Base-by-base conservation (phyloP, 2,329 filamentous ascomycete species). In the Cordyceps farinosa region DNA sequence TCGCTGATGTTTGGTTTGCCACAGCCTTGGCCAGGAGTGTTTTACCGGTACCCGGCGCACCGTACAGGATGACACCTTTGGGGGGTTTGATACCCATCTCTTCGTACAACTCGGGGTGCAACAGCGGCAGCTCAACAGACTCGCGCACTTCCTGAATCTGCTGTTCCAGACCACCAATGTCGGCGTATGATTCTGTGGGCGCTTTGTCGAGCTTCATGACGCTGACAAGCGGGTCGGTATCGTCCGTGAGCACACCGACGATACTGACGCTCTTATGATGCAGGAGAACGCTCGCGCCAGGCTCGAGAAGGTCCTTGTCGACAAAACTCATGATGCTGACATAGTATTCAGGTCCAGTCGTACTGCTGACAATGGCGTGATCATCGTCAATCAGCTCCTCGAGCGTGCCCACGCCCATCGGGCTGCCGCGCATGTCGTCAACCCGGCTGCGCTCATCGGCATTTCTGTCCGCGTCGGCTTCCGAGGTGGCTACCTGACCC, bases 281-380 rank as follows among this genome's bases (percentile, higher is more conserved):
- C 64, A 99, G 82, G 55, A 99, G 82, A 55, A 99, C 95, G 71
- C 92, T 97, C 22, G 95, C 92, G 65, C 96, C 96, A 1, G 95
- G 95, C 78, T 99, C 95, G 50, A 99, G 84, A 4, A 99, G 86
- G 73, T 99, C 95, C 79, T 99, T 99, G 83, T 99, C 95, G 68
- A 99, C 95, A 72, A 99, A 99, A 62, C 94, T 97, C 95, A 98
- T 98, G 84, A 99, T 99, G 70, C 93, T 97, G 69, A 99, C 95
- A 76, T 98, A 99, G 84, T 97, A 99, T 77, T 99, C 95, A 1
- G 95, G 95, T 0, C 95, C 95, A 7, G 95, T 98, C 0, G 95
- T 96, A 76, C 92, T 97, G 22, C 93, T 97, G 42, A 99, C 95
- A 73, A 99, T 99, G 66, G 95, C 95, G 73, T 99, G 95, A 79